Evolutionary conservation across 768 basidiomycete species (phyloP).

Genomic region (Macrolepiota fuliginosa): DNA sequence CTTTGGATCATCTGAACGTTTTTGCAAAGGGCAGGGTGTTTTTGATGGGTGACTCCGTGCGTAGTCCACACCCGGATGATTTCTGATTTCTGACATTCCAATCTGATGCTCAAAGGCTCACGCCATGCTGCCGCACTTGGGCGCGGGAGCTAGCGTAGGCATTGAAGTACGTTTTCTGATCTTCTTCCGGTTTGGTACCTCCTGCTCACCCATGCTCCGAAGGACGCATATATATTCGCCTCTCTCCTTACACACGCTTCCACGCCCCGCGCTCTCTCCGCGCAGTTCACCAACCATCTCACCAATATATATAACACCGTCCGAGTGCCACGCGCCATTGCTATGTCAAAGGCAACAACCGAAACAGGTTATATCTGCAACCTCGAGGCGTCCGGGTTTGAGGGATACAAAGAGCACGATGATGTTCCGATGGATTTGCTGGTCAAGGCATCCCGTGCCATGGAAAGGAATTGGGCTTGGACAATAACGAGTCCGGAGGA

Average conservation of each 20-base stretch:
- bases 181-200: neutral
- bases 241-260: conserved; percentile 35
- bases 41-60: conserved; percentile 23
- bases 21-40: conserved; percentile 20
- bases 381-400: too few species aligned
- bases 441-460: neutral
- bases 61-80: neutral
- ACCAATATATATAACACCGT: conserved; percentile 20
- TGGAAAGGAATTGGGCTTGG: conserved; percentile 26
- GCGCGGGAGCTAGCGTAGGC: conserved; percentile 48
- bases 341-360: conserved; percentile 18
- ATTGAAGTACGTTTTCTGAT: conserved; percentile 33
- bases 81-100: too few species aligned
- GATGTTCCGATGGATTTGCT: conserved; percentile 21
- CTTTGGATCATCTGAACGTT: conserved; percentile 16
- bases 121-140: conserved; percentile 46
- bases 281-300: conserved; percentile 13
- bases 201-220: neutral
- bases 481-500: conserved; percentile 22
- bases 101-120: conserved; percentile 31
- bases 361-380: conserved; percentile 13
- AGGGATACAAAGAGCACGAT: conserved; percentile 18
- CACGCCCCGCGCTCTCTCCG: conserved; percentile 20
- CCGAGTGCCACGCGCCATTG: too few species aligned
- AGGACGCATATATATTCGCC: conserved; percentile 32